Percentiles rank a stretch among this genome's conserved stretches.
Evolutionary conservation across 2,329 filamentous ascomycete species (phyloP).

Genomic region (Bipolaris cookei): DNA sequence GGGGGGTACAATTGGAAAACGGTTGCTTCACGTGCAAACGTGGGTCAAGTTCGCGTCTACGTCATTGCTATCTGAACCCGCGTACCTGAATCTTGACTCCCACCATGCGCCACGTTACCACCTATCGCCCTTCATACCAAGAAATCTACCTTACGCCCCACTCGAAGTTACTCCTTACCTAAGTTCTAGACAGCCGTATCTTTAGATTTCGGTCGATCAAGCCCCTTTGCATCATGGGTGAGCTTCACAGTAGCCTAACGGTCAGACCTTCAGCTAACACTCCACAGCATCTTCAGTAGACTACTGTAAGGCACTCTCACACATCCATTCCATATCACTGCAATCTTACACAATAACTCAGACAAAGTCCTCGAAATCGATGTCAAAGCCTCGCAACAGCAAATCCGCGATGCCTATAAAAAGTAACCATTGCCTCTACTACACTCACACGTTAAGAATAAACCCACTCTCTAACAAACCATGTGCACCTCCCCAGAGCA

Average conservation of each 20-base stretch:
- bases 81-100: conserved; percentile 10
- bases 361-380: conserved; percentile 66
- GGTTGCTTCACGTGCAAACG: conserved; percentile 17
- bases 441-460: neutral
- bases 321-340: too few relatives aligned
- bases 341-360: conserved; percentile 8
- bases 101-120: conserved; percentile 1
- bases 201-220: neutral
- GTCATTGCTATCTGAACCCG: conserved; percentile 18
- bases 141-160: neutral
- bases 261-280: conserved; percentile 21
- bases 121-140: conserved; percentile 1
- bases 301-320: conserved; percentile 30
- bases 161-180: neutral
- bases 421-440: conserved; percentile 57
- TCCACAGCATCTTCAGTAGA: conserved; percentile 28
- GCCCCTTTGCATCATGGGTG: conserved; percentile 28
- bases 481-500: conserved; percentile 59
- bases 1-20: neutral
- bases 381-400: conserved; percentile 75
- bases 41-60: conserved; percentile 25
- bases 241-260: conserved; percentile 9
- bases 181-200: neutral
- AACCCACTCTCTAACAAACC: conserved; percentile 7
- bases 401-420: conserved; percentile 95